These are phyloP conservation scores for Chalciporus chontae DNA, from an alignment of 768 basidiomycete species.

Conservation along the genomic window DNA sequence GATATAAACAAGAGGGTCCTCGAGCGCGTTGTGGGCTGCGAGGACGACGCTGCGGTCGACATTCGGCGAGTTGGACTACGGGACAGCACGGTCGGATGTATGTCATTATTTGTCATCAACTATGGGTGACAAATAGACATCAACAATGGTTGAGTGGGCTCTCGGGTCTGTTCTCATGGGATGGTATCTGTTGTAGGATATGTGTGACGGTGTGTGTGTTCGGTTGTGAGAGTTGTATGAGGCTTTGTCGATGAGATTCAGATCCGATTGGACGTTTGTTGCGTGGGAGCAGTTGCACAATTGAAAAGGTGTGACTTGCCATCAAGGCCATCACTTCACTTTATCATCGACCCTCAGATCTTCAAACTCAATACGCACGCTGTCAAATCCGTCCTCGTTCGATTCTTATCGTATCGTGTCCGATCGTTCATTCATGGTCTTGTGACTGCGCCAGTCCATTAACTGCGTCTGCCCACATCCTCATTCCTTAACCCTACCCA, in stretches of 20 bases:
- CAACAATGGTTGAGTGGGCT: constrained; percentile 15
- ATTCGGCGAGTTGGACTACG: constrained; percentile 24
- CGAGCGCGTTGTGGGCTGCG: constrained; percentile 65
- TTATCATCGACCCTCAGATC: constrained; percentile 20
- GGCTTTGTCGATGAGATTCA: neutral
- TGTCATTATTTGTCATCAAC: constrained; percentile 18
- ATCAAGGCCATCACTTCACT: constrained; percentile 6
- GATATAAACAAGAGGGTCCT: constrained; percentile 92
- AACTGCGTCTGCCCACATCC: constrained; percentile 2
- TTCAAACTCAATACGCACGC: constrained; percentile 15
- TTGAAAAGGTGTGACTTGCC: neutral
- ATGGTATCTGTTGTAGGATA: neutral
- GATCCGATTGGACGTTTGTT: neutral
- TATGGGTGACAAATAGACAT: constrained; percentile 17
- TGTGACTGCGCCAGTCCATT: constrained; percentile 24
- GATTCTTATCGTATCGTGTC: constrained; percentile 30
- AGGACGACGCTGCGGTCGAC: constrained; percentile 33
- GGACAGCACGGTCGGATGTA: constrained; percentile 10
- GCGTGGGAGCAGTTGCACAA: neutral
- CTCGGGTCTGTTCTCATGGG: neutral
- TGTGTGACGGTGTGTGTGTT: neutral
- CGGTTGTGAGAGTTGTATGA: neutral
- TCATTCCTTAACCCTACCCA: constrained; percentile 18
- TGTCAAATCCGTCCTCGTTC: constrained; percentile 5
- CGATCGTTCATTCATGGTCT: constrained; percentile 30